Conservation (phyloP, 495 filamentous ascomycete genomes). For the Lasiosphaeriaceae sp. region DNA sequence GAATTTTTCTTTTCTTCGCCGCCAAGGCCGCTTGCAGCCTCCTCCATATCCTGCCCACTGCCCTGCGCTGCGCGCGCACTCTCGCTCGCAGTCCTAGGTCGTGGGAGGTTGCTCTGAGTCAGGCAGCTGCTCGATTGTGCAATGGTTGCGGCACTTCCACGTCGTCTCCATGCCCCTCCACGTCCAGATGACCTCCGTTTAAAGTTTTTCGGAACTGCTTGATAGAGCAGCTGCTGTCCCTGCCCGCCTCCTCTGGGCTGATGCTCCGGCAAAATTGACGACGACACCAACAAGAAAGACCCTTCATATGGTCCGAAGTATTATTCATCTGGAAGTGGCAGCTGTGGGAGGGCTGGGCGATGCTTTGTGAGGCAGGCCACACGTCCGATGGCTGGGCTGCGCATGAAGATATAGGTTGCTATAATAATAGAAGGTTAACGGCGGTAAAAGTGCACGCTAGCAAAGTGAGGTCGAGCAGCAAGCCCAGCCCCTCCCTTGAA, state of each 20-base stretch:
- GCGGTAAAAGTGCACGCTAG: background rate
- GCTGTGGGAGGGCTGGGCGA: background rate
- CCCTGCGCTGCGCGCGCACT: too few relatives aligned
- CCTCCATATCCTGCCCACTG: background rate
- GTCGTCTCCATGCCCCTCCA: background rate
- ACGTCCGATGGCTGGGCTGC: background rate
- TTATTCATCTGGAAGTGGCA: background rate
- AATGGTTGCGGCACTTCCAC: conserved; percentile 20
- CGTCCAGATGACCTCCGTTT: conserved; percentile 16
- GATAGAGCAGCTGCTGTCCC: background rate
- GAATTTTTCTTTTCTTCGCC: background rate
- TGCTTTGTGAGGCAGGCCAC: background rate
- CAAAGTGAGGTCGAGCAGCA: background rate
- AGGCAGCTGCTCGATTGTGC: conserved; percentile 15
- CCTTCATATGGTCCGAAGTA: background rate
- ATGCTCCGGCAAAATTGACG: background rate
- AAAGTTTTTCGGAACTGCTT: background rate
- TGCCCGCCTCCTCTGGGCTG: background rate
- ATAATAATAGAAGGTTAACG: background rate
- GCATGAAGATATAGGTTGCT: background rate
- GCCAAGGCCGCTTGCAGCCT: background rate
- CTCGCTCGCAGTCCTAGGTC: too few relatives aligned
- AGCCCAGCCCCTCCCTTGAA: background rate
- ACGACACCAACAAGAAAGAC: background rate
- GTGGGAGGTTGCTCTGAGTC: conserved; percentile 16